Evolutionary conservation across 106 monocot genomes (phyloP), one percentile per base, ranked within the genome.

Genomic region (Acanthochlamys bracteata): DNA sequence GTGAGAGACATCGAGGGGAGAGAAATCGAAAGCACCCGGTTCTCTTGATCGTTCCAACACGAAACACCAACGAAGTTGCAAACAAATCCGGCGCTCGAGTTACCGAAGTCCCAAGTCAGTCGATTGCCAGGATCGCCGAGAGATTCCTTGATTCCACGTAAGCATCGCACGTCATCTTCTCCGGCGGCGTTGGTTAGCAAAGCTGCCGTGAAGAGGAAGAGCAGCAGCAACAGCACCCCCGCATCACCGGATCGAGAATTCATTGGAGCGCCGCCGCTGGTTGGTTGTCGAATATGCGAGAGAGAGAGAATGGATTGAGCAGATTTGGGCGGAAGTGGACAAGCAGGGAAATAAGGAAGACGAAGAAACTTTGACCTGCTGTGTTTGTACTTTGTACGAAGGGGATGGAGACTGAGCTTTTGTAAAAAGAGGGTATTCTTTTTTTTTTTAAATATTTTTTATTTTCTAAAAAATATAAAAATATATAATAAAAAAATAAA

Each of bases 1-100:
- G 73, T 42, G 13, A 89, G 78, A 14, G 58, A 71, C 79, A 85
- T 74, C 22, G 67, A 74, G 10, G 75, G 39, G 22, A 88, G 83
- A 23, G 16, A 14, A 16, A 88, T 47, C 1, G 21, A 51, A 16
- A 83, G 49, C 12, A 88, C 72, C 11, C 88, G 83, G 25, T 80
- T 78, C 83, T 88, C 83, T 63, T 80, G 74, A 8, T 14, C 10
- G 70, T 84, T 88, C 88, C 80, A 88, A 75, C 80, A 88, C 7
- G 63, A 61, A 47, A 88, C 69, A 2, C 80, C 83, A n/a, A 7
- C 33, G 71, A 77, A 76, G 68, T 61, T 20, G 74, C 80, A 76
- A 49, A 77, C 68, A 65, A 55, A 69, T 22, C 82, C 77, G 17
- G 40, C 42, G 26, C 33, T 33, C 33, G n/a, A 19, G 71, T 74